Conservation (phyloP, 495 filamentous ascomycete genomes). For the Patellaria atrata region DNA sequence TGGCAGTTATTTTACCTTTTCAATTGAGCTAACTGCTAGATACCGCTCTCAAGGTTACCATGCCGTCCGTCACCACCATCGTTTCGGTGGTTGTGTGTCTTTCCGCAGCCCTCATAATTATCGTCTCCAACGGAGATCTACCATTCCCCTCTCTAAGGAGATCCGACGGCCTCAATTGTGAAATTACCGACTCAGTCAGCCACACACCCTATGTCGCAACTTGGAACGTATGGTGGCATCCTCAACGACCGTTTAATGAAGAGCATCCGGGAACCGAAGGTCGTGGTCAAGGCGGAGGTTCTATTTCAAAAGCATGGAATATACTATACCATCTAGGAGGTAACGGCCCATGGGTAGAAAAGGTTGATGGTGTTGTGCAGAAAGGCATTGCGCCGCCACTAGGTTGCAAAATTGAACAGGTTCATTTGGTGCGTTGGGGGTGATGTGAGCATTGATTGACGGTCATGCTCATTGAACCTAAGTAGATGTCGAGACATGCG, state of each 20-base stretch:
- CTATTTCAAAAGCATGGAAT: slow-evolving; percentile 32
- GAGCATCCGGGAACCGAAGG: not conserved
- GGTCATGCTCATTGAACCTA: slow-evolving; percentile 7
- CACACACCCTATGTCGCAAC: slow-evolving; percentile 16
- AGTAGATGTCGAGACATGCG: slow-evolving; percentile 43
- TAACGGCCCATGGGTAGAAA: slow-evolving; percentile 46
- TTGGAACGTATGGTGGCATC: slow-evolving; percentile 22
- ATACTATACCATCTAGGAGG: slow-evolving; percentile 43
- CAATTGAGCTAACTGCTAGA: too few species aligned
- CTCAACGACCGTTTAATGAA: slow-evolving; percentile 7
- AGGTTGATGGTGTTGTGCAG: slow-evolving; percentile 29
- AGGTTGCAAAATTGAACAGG: slow-evolving; percentile 38
- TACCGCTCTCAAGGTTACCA: too few species aligned
- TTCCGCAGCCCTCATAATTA: too few species aligned
- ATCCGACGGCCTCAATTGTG: too few species aligned
- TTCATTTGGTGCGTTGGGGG: slow-evolving; percentile 38
- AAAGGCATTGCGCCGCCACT: slow-evolving; percentile 32
- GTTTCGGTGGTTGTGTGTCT: too few species aligned
- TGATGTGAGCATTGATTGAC: slow-evolving; percentile 1
- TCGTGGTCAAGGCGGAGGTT: slow-evolving; percentile 5
- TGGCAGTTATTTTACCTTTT: too few species aligned
- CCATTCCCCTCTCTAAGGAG: too few species aligned
- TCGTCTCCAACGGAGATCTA: too few species aligned
- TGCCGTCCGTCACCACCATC: too few species aligned
- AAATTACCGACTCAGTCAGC: too few species aligned